Conservation (phyloP, 345 rosid species). For the Anacardium occidentale region DNA sequence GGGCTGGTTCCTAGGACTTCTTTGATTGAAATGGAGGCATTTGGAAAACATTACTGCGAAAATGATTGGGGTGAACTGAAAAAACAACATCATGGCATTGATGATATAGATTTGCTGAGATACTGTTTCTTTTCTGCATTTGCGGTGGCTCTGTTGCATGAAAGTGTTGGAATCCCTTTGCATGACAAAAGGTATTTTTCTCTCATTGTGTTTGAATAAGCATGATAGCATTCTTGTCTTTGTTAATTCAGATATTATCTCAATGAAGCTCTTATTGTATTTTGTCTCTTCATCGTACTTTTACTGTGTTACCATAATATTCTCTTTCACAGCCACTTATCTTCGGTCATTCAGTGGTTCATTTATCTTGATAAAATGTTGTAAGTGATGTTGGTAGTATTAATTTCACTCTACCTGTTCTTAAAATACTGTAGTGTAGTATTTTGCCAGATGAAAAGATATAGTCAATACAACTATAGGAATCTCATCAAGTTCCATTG, state of each 20-base stretch:
- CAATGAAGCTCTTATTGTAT: neutral
- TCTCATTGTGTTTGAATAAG: neutral
- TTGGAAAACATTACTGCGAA: conserved; percentile 40
- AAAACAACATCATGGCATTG: conserved; percentile 24
- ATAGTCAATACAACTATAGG: no score
- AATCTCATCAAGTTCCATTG: no score
- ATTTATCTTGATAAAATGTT: neutral
- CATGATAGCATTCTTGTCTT: neutral
- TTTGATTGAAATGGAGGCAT: conserved; percentile 40
- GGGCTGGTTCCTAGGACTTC: conserved; percentile 39
- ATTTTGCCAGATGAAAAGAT: no score
- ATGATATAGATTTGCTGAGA: conserved; percentile 42
- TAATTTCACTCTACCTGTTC: no score
- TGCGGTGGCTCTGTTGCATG: conserved; percentile 41
- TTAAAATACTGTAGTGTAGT: no score
- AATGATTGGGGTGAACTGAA: conserved; percentile 37
- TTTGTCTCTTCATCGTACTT: neutral
- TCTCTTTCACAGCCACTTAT: neutral
- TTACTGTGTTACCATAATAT: neutral
- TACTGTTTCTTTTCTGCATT: conserved; percentile 53
- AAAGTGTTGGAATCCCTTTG: conserved; percentile 39
- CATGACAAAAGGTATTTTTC: conserved; percentile 34
- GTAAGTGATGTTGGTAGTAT: neutral
- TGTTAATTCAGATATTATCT: neutral
- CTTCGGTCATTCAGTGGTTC: neutral